These are phyloP conservation scores for Euphorbia corollata DNA, from an alignment of 441 rosid species.

Conservation along the genomic window DNA sequence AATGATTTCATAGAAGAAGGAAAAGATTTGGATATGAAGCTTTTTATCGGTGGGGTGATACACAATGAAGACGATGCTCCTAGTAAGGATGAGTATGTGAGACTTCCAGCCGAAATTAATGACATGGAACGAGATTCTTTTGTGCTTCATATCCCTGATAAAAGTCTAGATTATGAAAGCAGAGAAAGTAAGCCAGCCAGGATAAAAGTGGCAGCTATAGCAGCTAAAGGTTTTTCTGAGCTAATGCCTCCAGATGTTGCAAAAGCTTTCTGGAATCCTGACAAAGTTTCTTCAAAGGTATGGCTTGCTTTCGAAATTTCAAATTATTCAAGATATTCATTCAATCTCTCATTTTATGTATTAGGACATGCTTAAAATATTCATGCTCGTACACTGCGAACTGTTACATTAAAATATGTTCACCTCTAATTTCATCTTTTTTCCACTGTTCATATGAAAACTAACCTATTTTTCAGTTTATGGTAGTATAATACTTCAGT, in stretches of 20 bases:
- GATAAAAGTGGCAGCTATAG: constrained; percentile 63
- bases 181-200: constrained; percentile 42
- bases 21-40: constrained; percentile 60
- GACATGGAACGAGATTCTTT: constrained; percentile 71
- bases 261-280: constrained; percentile 67
- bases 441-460: too few species aligned
- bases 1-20: constrained; percentile 38
- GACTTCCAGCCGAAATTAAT: constrained; percentile 62
- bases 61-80: constrained; percentile 63
- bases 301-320: constrained; percentile 15
- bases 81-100: constrained; percentile 57
- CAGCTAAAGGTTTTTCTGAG: constrained; percentile 78
- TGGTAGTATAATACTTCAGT: constrained; percentile 2
- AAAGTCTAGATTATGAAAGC: constrained; percentile 36
- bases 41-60: constrained; percentile 78
- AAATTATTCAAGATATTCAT: neutral
- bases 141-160: constrained; percentile 54
- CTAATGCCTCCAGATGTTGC: constrained; percentile 90
- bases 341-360: neutral
- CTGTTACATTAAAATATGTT: neutral
- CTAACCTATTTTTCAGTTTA: neutral
- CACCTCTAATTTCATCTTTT: neutral
- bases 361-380: constrained; percentile 5
- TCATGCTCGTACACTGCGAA: neutral
- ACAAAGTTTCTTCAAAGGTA: constrained; percentile 75